Evolutionary conservation across 192 early-diverging fungal genomes (phyloP).

Genomic region (Coemansia pectinata): DNA sequence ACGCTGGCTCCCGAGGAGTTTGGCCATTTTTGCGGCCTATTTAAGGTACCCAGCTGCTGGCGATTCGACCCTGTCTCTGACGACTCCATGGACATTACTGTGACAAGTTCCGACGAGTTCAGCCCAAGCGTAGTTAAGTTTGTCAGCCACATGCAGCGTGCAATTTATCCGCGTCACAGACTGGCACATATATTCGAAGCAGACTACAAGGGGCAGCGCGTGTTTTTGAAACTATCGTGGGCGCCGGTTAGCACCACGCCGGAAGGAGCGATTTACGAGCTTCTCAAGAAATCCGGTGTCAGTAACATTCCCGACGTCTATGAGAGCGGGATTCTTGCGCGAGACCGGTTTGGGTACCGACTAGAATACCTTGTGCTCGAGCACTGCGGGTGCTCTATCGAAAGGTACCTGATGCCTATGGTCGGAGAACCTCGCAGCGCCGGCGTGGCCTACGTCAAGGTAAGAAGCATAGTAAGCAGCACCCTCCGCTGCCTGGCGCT

Average conservation of each 20-base stretch:
- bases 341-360: background rate
- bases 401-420: background rate
- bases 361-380: constrained; percentile 8
- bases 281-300: background rate
- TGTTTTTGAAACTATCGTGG: constrained; percentile 11
- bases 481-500: background rate
- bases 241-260: background rate
- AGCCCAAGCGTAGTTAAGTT: background rate
- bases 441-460: background rate
- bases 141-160: background rate
- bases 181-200: background rate
- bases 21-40: background rate
- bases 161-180: background rate
- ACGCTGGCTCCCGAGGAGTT: background rate
- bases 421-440: background rate
- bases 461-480: background rate
- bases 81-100: background rate
- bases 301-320: background rate
- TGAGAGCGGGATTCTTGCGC: background rate
- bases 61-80: background rate
- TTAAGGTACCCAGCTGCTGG: background rate
- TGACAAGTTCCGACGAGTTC: background rate
- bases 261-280: constrained; percentile 5
- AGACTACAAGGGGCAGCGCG: background rate
- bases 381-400: background rate